Evolutionary conservation across 2,329 filamentous ascomycete genomes (phyloP).

Genomic region (Xylaria hypoxylon): DNA sequence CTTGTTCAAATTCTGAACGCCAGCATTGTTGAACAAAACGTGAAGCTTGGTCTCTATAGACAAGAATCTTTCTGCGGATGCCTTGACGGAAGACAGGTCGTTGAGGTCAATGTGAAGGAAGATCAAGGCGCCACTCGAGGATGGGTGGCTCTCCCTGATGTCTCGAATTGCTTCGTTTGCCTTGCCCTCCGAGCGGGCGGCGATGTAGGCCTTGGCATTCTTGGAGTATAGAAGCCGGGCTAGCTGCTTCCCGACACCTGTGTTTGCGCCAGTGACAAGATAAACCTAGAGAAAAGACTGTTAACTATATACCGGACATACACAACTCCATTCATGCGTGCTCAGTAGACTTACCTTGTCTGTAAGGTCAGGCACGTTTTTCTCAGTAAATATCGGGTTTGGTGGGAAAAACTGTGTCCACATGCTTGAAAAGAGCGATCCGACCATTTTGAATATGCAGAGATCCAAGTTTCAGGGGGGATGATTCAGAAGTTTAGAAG

Average conservation of each 20-base stretch:
- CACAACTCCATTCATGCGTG: background rate
- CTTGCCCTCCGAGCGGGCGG: conserved; percentile 55
- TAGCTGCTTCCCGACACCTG: conserved; percentile 56
- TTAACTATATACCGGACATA: too few relatives aligned
- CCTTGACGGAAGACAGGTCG: conserved; percentile 54
- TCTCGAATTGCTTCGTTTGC: conserved; percentile 53
- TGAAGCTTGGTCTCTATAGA: conserved; percentile 52
- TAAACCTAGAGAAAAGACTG: conserved; percentile 21
- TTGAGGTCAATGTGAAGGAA: conserved; percentile 54
- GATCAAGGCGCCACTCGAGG: conserved; percentile 46
- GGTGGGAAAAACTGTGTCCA: conserved; percentile 31
- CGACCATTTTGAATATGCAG: too few relatives aligned
- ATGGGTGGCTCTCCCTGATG: conserved; percentile 48
- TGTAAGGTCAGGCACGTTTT: conserved; percentile 32
- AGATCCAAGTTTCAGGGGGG: too few relatives aligned
- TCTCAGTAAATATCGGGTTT: conserved; percentile 35
- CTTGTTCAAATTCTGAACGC: conserved; percentile 41
- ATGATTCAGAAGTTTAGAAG: too few relatives aligned
- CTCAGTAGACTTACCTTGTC: conserved; percentile 27
- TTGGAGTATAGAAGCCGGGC: conserved; percentile 54
- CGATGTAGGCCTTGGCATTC: conserved; percentile 58
- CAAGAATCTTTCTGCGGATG: conserved; percentile 52
- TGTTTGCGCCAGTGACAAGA: conserved; percentile 41
- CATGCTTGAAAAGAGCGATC: conserved; percentile 20
- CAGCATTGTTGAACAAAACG: conserved; percentile 55